Conservation (phyloP, 1,139 yeast species). For the Pichia sp. region DNA sequence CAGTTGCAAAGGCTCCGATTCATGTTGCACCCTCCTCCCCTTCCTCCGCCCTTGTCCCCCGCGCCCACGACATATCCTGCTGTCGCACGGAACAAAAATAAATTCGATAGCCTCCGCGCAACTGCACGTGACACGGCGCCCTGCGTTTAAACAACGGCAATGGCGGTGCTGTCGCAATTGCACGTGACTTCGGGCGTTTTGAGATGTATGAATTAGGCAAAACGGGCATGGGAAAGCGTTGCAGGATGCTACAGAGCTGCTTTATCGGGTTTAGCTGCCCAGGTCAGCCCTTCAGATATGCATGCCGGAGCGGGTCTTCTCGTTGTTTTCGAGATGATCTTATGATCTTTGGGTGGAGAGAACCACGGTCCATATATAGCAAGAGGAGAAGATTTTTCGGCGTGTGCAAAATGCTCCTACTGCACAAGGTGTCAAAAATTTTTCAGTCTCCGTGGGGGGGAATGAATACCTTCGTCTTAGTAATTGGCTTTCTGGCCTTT, state of each 20-base stretch:
- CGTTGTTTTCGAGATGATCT: background rate
- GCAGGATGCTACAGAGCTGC: background rate
- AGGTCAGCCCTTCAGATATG: background rate
- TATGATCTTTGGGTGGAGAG: background rate
- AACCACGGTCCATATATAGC: background rate
- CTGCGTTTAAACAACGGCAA: background rate
- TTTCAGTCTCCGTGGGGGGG: background rate
- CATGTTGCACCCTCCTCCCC: background rate
- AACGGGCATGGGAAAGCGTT: background rate
- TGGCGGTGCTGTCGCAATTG: background rate
- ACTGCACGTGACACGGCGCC: background rate
- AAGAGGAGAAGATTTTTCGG: background rate
- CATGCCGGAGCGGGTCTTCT: background rate
- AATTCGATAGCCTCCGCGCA: background rate
- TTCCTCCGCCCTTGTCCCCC: no score
- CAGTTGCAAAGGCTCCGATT: background rate
- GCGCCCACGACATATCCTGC: background rate
- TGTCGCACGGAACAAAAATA: background rate
- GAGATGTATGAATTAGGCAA: background rate
- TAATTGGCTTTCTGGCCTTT: background rate
- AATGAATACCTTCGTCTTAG: background rate
- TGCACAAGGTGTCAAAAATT: background rate
- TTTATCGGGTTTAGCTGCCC: background rate
- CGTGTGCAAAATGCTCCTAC: background rate
- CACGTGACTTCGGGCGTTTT: slow-evolving; percentile 3